These are phyloP conservation scores for Hygrocybe coccinea DNA, from an alignment of 768 basidiomycete species.

Conservation along the genomic window DNA sequence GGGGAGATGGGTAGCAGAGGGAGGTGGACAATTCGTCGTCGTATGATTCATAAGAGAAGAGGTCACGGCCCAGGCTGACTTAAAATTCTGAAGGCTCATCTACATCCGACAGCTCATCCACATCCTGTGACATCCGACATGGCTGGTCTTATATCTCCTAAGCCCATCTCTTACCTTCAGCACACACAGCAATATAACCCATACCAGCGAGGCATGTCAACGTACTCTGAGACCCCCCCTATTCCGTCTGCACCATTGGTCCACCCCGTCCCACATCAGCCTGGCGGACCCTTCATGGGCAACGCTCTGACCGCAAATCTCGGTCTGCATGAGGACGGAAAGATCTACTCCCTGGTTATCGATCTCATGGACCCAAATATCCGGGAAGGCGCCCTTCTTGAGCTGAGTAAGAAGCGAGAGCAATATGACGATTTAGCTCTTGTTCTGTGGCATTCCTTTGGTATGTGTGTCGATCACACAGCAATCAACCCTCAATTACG, in stretches of 20 bases:
- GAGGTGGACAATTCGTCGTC: neutral
- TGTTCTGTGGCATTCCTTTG: conserved; percentile 97
- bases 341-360: conserved; percentile 88
- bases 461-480: conserved; percentile 38
- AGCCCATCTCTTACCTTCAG: conserved; percentile 60
- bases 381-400: conserved; percentile 87
- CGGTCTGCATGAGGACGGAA: conserved; percentile 51
- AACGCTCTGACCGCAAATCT: conserved; percentile 27
- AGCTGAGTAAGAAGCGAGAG: conserved; percentile 97
- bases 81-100: no score
- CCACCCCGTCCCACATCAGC: conserved; percentile 53
- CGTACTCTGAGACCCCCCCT: conserved; percentile 62
- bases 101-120: no score
- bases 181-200: conserved; percentile 55
- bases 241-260: conserved; percentile 49
- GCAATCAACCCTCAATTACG: conserved; percentile 13
- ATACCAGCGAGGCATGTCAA: conserved; percentile 50
- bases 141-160: conserved; percentile 62
- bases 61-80: neutral
- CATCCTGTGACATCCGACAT: conserved; percentile 26
- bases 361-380: conserved; percentile 77
- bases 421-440: conserved; percentile 98
- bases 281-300: conserved; percentile 37
- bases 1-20: neutral
- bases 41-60: neutral